These are phyloP conservation scores for Myriosclerotinia duriaeana DNA, from an alignment of 2,329 filamentous ascomycete genomes.

Conservation along the genomic window DNA sequence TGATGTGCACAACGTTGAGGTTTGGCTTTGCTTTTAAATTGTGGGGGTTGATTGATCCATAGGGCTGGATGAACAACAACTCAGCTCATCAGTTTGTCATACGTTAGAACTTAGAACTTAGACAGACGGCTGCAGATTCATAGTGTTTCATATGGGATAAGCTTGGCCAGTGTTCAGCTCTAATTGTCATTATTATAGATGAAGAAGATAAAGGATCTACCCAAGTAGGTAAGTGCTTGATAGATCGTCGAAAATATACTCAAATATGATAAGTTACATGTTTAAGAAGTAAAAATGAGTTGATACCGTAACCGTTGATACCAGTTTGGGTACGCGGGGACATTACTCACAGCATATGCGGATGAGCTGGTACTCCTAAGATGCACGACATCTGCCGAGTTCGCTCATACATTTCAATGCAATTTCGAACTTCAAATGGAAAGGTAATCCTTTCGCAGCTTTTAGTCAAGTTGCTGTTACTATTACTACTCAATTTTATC, in stretches of 20 bases:
- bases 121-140: neutral
- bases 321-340: neutral
- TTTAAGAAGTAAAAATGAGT: slow-evolving; percentile 5
- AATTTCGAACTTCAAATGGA: neutral
- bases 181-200: slow-evolving; percentile 4
- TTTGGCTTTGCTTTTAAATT: slow-evolving; percentile 8
- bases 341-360: slow-evolving; percentile 7
- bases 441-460: neutral
- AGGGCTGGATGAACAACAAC: slow-evolving; percentile 6
- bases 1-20: slow-evolving; percentile 12
- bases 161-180: slow-evolving; percentile 1
- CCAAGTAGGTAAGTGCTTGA: neutral
- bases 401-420: neutral
- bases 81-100: slow-evolving; percentile 8
- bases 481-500: neutral
- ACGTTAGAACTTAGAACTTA: too few species aligned
- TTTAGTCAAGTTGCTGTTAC: neutral
- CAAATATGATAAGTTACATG: slow-evolving; percentile 9
- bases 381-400: slow-evolving; percentile 1
- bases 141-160: neutral
- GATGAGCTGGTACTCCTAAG: neutral
- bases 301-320: too few species aligned
- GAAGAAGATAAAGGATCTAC: slow-evolving; percentile 1
- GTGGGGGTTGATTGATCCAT: slow-evolving; percentile 9
- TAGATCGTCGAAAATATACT: neutral